A percentile compares a stretch with the other conserved stretches of the same genome.
These are phyloP conservation scores for Debaryomyces hansenii DNA, from an alignment of 805 yeast genomes.

Conservation along the genomic window DNA sequence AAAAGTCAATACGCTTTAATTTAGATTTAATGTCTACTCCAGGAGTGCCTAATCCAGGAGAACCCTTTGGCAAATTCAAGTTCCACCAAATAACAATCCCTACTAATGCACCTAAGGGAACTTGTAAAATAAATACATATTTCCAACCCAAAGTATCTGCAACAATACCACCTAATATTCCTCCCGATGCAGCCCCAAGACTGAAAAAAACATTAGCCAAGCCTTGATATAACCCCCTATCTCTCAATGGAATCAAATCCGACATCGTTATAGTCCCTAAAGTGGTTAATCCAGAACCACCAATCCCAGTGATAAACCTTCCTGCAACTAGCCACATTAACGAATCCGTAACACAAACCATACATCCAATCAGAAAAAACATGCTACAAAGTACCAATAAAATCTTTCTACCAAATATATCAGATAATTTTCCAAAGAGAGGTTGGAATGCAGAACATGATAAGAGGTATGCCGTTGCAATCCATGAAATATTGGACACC, in stretches of 20 bases:
- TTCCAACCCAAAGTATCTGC: slow-evolving; percentile 57
- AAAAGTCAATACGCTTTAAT: slow-evolving; percentile 60
- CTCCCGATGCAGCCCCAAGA: slow-evolving; percentile 56
- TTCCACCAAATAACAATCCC: slow-evolving; percentile 35
- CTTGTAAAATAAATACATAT: slow-evolving; percentile 40
- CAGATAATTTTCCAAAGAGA: slow-evolving; percentile 67
- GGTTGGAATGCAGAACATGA: slow-evolving; percentile 77
- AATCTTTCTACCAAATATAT: slow-evolving; percentile 66
- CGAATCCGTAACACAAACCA: slow-evolving; percentile 56
- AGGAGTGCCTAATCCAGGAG: slow-evolving; percentile 54
- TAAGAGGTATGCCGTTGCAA: slow-evolving; percentile 67
- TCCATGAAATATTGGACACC: slow-evolving; percentile 65
- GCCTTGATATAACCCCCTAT: slow-evolving; percentile 83
- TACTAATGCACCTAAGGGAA: slow-evolving; percentile 44
- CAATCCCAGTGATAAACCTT: slow-evolving; percentile 77
- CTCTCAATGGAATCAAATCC: slow-evolving; percentile 73
- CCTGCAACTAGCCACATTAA: slow-evolving; percentile 52
- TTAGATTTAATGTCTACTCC: slow-evolving; percentile 48
- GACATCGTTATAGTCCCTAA: slow-evolving; percentile 73
- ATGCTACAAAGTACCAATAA: slow-evolving; percentile 51
- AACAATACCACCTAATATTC: slow-evolving; percentile 52
- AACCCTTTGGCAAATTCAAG: slow-evolving; percentile 51
- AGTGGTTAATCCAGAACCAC: slow-evolving; percentile 87
- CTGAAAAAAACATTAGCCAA: slow-evolving; percentile 75
- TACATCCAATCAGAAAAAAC: slow-evolving; percentile 55